Base-by-base conservation (phyloP, 768 basidiomycete genomes). In the Panaeolus papilionaceus region DNA sequence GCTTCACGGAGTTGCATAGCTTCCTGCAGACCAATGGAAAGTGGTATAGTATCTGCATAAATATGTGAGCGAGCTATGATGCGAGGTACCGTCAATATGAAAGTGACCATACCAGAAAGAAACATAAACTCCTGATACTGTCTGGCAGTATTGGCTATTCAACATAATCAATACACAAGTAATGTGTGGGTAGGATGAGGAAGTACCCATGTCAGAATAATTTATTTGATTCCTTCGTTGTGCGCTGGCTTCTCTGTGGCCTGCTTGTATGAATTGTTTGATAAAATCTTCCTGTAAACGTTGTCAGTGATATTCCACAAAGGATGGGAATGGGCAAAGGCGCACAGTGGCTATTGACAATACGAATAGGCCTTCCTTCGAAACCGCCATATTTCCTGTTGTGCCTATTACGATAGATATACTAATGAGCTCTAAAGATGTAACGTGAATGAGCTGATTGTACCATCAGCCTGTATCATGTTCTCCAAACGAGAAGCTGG, bases 391-490 rank as follows among this genome's bases (percentile, higher is more conserved):
- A 67, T 83, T 85, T 3, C 86, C 85, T 40, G 85, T 87, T 49
- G 87, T 84, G 45, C 88, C 88, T 89, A 71, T 23, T 65, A 70
- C 64, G 66, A n/a, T 38, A 28, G 47, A n/a, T 67, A 68, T 61
- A 64, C 7, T 7, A 2, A 38, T 67, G 67, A 63, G 65, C 28
- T 58, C 47, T 49, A 49, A 49, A 20, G 54, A 66, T 54, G 26
- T 49, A 49, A 61, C 47, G 18, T 38, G 20, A 45, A 38, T 68
- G 26, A 16, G 62, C 45, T 16, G 42, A 40, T 33, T 85, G 61
- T 76, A 89, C 92, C 92, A 69, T 95, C 92, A 12, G 92, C 89
- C 73, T 93, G 88, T 47, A 93, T 81, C 71, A 95, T 93, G 73
- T 86, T 90, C 77, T 94, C 92, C 45, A 96, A 76, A 69, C 88